Percentiles rank a stretch among this genome's conserved stretches.
phyloP scores from a whole-genome alignment of 495 filamentous ascomycete species.

The Neurospora tetraspora region DNA sequence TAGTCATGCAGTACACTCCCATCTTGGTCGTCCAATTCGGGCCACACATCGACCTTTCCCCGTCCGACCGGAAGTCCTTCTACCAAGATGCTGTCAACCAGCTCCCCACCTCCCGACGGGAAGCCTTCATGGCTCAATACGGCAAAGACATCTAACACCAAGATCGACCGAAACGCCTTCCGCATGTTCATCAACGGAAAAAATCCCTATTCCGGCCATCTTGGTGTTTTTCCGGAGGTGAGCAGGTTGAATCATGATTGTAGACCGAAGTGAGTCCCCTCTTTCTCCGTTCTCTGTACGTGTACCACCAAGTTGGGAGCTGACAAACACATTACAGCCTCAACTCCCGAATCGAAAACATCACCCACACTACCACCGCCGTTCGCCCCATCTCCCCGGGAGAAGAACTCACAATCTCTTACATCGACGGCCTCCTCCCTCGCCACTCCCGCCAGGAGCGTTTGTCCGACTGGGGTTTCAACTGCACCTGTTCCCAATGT shows the following conservation, averaged over 20 bases:
- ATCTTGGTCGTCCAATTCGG: conserved; percentile 22
- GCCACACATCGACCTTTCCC: conserved; percentile 18
- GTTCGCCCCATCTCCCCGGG: conserved; percentile 28
- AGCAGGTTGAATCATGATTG: conserved; percentile 35
- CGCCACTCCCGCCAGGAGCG: conserved; percentile 23
- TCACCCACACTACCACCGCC: conserved; percentile 31
- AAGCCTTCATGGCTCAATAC: conserved; percentile 24
- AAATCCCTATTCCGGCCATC: conserved; percentile 17
- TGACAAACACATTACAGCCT: conserved; percentile 6
- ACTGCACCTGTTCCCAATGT: conserved; percentile 30
- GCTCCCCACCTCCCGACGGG: conserved; percentile 14
- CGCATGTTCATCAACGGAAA: conserved; percentile 26
- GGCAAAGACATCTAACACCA: conserved; percentile 21
- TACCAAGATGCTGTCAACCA: conserved; percentile 21
- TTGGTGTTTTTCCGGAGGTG: conserved; percentile 28
- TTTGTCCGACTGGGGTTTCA: conserved; percentile 30
- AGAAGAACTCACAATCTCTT: conserved; percentile 33
- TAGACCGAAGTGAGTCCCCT: conserved; percentile 30
- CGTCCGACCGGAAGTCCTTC: conserved; percentile 9
- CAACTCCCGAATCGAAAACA: conserved; percentile 29
- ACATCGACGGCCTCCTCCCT: conserved; percentile 24
- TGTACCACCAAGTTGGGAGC: too few relatives aligned
- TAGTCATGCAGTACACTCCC: conserved; percentile 24
- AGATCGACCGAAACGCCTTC: conserved; percentile 33
- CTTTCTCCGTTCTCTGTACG: too few relatives aligned